Base-by-base conservation (phyloP, 306 rosid genomes). In the Sphenostylis stenocarpa region DNA sequence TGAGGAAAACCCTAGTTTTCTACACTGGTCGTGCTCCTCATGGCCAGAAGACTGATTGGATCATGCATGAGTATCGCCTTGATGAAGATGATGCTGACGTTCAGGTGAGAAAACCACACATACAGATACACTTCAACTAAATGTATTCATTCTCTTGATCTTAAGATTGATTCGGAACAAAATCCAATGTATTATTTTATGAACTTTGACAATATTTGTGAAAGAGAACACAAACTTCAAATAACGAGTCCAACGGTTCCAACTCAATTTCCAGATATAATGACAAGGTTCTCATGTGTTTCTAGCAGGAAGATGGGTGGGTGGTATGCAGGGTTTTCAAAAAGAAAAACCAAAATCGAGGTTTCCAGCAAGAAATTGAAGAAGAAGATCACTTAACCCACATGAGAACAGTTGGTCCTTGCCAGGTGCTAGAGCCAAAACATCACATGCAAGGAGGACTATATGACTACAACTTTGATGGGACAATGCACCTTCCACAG, bases 11-110 rank as follows among this genome's bases (percentile, higher is more conserved):
- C 74, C 83, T 95, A 9, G 99, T 95, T 5, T 95, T 95, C 84
- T 95, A 95, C 85, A 95, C 96, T 6, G 99, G 99, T 14, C 96
- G 99, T n/a, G 99, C 99, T 67, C 99, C 99, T 67, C 97, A 89
- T 51, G 99, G 99, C 82, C 97, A 90, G 24, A 95, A 95, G 79
- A 92, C 97, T 36, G 99, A 95, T 36, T 95, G 99, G 99, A 95
- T 95, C 88, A 95, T 95, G 99, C 99, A 95, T 62, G 99, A 95
- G 69, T 92, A 90, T 11, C 99, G 99, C 77, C 97, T 95, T 14
- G 97, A 95, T 0, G 94, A 95, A 34, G 90, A 92, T 48, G 85
- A 82, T 29, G 75, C 83, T 1, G 89, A 91, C 19, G 65, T 91
- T 87, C 96, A 92, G 86, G 96, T 91, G 63, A 66, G 38, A 56